Evolutionary conservation across 345 rosid species (phyloP), one percentile per base, ranked within the genome.

Genomic region (Punica granatum): DNA sequence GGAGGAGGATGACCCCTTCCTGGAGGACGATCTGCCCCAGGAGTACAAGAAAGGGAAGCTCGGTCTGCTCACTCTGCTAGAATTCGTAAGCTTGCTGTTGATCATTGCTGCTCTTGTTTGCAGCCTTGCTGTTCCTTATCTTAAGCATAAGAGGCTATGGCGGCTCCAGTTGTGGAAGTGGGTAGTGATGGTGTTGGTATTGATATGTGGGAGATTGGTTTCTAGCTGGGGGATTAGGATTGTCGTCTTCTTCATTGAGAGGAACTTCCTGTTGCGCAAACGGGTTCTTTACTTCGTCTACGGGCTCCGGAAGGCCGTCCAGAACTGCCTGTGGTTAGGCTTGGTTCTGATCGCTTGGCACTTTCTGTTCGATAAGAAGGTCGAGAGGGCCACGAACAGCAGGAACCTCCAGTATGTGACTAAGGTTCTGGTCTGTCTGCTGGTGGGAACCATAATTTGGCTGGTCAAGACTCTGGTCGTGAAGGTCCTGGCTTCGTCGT

Each of bases 271-370:
- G 42, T 37, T 89, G 63, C 67, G 92, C 18, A 87, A 87, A 43
- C 78, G 87, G 37, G 96, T 89, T 46, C 63, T 87, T 36, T 89
- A 87, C 59, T 89, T 89, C 60, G 96, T 89, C 1, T 88, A 88
- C 23, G 90, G 92, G 21, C 30, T 89, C 36, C 74, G 84, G 31
- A 82, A 75, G 48, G 87, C 85, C 0, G 90, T 89, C 18, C 85
- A 82, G 72, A 85, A 89, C 43, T 87, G 90, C 51, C 66, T 85
- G 34, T 89, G 96, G 96, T 69, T 89, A 46, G 90, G 89, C 30
- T 81, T 85, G 9, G 96, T 89, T 0, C 69, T 89, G 14, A 16
- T 85, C 1, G 85, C 90, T 16, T 89, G 90, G 90, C 85, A 81
- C 42, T 74, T 82, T 59, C 66, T 89, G 77, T 85, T 89, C 32